phyloP scores from a whole-genome alignment of 768 basidiomycete genomes.

The Leucocoprinus sp. region DNA sequence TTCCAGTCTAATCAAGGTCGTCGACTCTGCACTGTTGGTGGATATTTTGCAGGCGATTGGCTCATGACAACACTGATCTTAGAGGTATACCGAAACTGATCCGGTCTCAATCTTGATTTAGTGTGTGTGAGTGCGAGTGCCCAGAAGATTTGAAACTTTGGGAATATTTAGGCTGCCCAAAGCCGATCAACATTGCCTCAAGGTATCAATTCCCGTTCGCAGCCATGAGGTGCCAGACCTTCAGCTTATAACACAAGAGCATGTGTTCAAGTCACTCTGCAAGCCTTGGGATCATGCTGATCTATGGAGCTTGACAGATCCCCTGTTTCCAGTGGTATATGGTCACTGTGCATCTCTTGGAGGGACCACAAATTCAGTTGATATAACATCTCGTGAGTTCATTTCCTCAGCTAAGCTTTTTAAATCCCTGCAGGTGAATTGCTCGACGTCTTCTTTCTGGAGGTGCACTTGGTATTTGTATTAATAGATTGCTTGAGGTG shows the following conservation, averaged over 20 bases:
- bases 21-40: constrained; percentile 58
- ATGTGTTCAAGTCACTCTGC: too few relatives aligned
- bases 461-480: constrained; percentile 74
- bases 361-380: constrained; percentile 73
- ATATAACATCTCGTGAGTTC: constrained; percentile 66
- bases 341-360: too few relatives aligned
- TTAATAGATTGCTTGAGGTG: constrained; percentile 71
- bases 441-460: constrained; percentile 59
- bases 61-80: too few relatives aligned
- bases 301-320: constrained; percentile 77
- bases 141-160: constrained; percentile 58
- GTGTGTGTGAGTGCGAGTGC: too few relatives aligned
- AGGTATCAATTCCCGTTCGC: constrained; percentile 51
- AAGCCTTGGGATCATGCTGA: too few relatives aligned
- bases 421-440: constrained; percentile 54
- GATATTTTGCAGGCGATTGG: constrained; percentile 73
- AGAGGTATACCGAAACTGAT: too few relatives aligned
- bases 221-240: too few relatives aligned
- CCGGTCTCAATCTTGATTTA: too few relatives aligned
- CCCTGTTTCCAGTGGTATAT: too few relatives aligned
- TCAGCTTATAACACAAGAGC: too few relatives aligned
- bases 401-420: constrained; percentile 58
- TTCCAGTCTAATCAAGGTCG: constrained; percentile 59
- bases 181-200: constrained; percentile 75
- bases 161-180: constrained; percentile 69